Evolutionary conservation across 495 filamentous ascomycete genomes (phyloP).

Genomic region (Mytilinidion resinicola): DNA sequence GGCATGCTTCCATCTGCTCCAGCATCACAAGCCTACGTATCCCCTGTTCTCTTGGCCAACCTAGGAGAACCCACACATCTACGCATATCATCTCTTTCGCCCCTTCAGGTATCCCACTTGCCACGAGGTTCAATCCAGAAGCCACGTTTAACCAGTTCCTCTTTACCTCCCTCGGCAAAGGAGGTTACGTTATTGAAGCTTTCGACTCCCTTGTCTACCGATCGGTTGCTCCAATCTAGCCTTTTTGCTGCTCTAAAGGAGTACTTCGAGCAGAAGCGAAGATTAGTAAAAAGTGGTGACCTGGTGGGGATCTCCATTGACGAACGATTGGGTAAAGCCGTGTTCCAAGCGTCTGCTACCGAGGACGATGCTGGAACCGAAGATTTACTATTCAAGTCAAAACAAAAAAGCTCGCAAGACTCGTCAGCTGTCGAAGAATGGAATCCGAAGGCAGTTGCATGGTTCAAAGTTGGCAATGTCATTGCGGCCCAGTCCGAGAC

Average conservation of each 20-base stretch:
- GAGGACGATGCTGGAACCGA: slow-evolving; percentile 30
- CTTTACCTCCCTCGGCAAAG: slow-evolving; percentile 76
- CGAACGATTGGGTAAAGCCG: slow-evolving; percentile 65
- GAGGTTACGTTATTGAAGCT: slow-evolving; percentile 89
- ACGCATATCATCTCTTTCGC: slow-evolving; percentile 26
- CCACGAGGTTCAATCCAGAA: slow-evolving; percentile 19
- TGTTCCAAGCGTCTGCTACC: slow-evolving; percentile 53
- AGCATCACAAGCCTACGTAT: slow-evolving; percentile 65
- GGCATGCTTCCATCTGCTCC: slow-evolving; percentile 34
- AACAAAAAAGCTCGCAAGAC: background rate
- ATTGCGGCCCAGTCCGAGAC: slow-evolving; percentile 46
- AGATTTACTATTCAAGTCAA: slow-evolving; percentile 28
- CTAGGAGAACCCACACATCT: slow-evolving; percentile 70
- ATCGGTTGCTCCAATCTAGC: slow-evolving; percentile 72
- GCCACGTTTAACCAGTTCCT: slow-evolving; percentile 34
- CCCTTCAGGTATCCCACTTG: slow-evolving; percentile 16
- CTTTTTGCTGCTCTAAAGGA: slow-evolving; percentile 78
- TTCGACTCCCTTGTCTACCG: slow-evolving; percentile 78
- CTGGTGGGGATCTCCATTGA: slow-evolving; percentile 82
- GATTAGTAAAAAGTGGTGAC: slow-evolving; percentile 79
- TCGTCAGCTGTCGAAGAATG: background rate
- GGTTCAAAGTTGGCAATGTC: slow-evolving; percentile 81
- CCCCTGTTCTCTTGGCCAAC: slow-evolving; percentile 80
- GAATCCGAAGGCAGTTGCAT: slow-evolving; percentile 60
- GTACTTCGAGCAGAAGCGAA: slow-evolving; percentile 71